These are phyloP conservation scores for Leptomonas seymouri DNA, from an alignment of 208 protist species.

Conservation along the genomic window DNA sequence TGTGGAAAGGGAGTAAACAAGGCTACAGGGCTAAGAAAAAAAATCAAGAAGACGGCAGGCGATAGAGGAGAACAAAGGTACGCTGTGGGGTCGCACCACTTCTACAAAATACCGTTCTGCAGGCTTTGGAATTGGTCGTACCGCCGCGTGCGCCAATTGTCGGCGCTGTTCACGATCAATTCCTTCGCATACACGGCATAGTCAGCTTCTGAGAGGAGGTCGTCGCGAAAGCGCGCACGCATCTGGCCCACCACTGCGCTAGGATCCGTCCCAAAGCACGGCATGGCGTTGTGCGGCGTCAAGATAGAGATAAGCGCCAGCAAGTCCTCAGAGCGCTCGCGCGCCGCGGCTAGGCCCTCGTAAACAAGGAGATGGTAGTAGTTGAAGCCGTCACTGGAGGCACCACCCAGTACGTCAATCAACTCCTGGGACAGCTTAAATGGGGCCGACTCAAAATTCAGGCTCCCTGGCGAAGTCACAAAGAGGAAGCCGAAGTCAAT, in stretches of 20 bases:
- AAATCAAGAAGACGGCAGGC: neutral
- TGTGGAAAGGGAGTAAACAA: too few species aligned
- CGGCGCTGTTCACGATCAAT: constrained; percentile 86
- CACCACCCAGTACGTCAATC: constrained; percentile 91
- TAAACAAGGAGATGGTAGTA: constrained; percentile 93
- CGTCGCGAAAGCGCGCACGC: constrained; percentile 78
- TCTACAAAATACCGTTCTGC: constrained; percentile 91
- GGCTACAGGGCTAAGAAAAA: too few species aligned
- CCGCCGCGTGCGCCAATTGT: constrained; percentile 92
- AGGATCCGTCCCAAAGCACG: constrained; percentile 86
- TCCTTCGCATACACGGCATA: constrained; percentile 86
- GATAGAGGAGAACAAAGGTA: constrained; percentile 3
- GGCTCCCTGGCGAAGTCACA: constrained; percentile 94
- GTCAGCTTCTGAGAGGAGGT: constrained; percentile 82
- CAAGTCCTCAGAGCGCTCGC: constrained; percentile 82
- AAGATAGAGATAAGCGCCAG: constrained; percentile 87
- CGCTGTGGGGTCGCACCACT: neutral
- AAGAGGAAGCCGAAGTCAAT: constrained; percentile 99
- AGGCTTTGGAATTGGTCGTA: constrained; percentile 94
- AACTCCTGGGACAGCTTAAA: constrained; percentile 95
- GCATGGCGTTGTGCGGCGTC: constrained; percentile 83
- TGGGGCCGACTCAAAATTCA: constrained; percentile 94
- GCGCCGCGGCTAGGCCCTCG: constrained; percentile 72
- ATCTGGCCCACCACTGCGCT: constrained; percentile 65
- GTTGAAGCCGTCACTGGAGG: constrained; percentile 67